phyloP scores from a whole-genome alignment of 768 basidiomycete species.

The Phlebiopsis gigantea region DNA sequence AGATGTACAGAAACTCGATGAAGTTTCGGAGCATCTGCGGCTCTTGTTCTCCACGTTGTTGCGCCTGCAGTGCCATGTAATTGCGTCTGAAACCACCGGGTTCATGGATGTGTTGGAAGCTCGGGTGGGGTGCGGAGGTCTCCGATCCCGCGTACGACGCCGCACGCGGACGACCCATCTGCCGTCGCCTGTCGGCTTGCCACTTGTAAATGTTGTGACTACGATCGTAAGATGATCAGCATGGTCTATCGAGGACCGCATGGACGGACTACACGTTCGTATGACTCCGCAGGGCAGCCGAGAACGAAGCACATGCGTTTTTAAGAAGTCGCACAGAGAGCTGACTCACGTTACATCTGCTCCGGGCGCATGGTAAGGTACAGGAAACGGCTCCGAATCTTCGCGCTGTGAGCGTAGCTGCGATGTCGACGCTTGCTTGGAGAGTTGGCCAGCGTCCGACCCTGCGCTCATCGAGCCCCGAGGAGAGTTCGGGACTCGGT shows the following conservation, averaged over 20 bases:
- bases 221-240: conserved; percentile 6
- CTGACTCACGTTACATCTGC: conserved; percentile 86
- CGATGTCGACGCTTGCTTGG: conserved; percentile 24
- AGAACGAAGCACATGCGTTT: background rate
- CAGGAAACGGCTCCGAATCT: conserved; percentile 72
- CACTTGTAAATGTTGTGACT: conserved; percentile 96
- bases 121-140: conserved; percentile 54
- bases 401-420: conserved; percentile 31
- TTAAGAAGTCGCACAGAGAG: conserved; percentile 1
- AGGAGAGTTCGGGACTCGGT: conserved; percentile 35
- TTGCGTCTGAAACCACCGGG: conserved; percentile 93
- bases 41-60: conserved; percentile 48
- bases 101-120: conserved; percentile 89
- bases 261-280: background rate
- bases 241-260: conserved; percentile 3
- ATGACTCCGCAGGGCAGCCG: conserved; percentile 1
- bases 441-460: conserved; percentile 27
- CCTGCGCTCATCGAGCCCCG: conserved; percentile 21
- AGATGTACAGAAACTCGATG: conserved; percentile 91
- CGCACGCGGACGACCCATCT: conserved; percentile 57
- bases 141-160: conserved; percentile 62
- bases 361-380: conserved; percentile 81
- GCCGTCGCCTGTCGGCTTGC: conserved; percentile 69
- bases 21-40: conserved; percentile 73
- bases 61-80: conserved; percentile 71